Evolutionary conservation across 305 asterid species (phyloP).

Genomic region (Withania somnifera): DNA sequence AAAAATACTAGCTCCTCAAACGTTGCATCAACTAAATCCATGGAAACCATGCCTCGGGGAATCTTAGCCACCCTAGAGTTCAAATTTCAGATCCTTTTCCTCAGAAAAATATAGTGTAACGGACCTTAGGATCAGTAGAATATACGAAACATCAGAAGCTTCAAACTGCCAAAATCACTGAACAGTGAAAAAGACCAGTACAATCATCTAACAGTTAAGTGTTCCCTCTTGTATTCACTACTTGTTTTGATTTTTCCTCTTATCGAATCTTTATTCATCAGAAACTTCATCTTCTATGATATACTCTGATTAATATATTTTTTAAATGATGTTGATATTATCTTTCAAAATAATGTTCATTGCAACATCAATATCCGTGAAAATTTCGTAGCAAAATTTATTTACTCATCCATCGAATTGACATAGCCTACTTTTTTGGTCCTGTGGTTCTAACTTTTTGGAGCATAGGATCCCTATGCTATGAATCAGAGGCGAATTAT

Average conservation of each 20-base stretch:
- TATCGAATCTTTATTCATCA: neutral
- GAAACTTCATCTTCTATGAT: neutral
- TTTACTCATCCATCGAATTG: neutral
- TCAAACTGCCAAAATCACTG: neutral
- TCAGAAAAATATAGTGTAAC: neutral
- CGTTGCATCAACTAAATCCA: neutral
- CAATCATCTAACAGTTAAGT: neutral
- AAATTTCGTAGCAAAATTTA: neutral
- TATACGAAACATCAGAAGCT: too few species aligned
- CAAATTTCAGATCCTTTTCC: neutral
- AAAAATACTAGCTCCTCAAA: neutral
- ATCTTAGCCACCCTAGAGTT: conserved; percentile 7
- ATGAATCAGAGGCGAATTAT: neutral
- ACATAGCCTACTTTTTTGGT: neutral
- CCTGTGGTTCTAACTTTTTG: neutral
- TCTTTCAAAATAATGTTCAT: neutral
- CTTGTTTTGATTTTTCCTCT: neutral
- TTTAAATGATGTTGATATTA: neutral
- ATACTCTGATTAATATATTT: neutral
- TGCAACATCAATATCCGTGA: neutral
- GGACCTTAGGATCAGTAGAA: conserved; percentile 8
- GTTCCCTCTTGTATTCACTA: neutral
- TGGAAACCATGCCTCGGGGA: neutral
- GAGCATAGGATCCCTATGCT: neutral
- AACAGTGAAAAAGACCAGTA: neutral